phyloP scores from a whole-genome alignment of 257 asterid genomes.

The Apocynum venetum region DNA sequence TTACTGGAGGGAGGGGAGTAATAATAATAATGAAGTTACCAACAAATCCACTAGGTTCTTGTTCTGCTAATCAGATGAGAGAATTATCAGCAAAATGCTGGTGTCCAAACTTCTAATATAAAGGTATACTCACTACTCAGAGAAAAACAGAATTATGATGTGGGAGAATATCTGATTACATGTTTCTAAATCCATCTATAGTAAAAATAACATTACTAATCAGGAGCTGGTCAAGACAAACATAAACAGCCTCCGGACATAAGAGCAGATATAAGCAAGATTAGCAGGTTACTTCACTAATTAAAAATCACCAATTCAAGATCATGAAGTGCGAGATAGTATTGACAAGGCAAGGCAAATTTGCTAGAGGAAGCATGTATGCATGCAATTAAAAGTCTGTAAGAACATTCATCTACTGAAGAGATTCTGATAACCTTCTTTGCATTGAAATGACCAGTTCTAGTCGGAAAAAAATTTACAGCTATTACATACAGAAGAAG shows the following conservation, averaged over 20 bases:
- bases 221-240: neutral
- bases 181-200: neutral
- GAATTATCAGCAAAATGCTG: too few relatives aligned
- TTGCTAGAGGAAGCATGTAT: neutral
- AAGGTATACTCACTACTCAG: too few relatives aligned
- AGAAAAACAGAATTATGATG: too few relatives aligned
- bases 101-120: too few relatives aligned
- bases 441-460: neutral
- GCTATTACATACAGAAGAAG: neutral
- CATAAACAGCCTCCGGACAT: neutral
- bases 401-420: neutral
- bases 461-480: too few relatives aligned
- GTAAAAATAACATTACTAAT: neutral
- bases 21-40: neutral
- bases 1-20: too few relatives aligned
- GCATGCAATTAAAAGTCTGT: too few relatives aligned
- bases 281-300: neutral
- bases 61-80: too few relatives aligned
- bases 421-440: neutral
- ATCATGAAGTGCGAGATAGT: too few relatives aligned
- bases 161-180: too few relatives aligned
- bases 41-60: neutral
- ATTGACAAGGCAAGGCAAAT: neutral
- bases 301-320: too few relatives aligned
- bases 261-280: neutral